These are phyloP conservation scores for Pterocarpus santalinus DNA, from an alignment of 306 rosid species.

Conservation along the genomic window DNA sequence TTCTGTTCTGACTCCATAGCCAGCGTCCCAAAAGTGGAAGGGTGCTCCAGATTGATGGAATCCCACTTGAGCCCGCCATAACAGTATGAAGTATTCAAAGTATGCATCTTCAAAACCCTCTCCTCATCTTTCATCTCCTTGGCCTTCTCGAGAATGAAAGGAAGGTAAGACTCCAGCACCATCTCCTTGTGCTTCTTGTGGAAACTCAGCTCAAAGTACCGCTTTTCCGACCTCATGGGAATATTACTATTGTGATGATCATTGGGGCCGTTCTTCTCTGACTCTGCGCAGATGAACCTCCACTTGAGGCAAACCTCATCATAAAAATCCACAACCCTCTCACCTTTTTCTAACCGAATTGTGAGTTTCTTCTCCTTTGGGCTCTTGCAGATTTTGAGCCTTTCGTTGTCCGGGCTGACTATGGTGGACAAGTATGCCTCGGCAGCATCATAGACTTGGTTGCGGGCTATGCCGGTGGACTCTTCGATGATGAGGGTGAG, in stretches of 20 bases:
- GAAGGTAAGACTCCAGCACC: conserved; percentile 58
- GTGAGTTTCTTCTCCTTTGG: conserved; percentile 69
- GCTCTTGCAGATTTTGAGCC: conserved; percentile 67
- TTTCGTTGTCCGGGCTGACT: conserved; percentile 59
- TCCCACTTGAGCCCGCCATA: conserved; percentile 67
- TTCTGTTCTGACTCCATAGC: conserved; percentile 76
- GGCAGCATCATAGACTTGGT: conserved; percentile 82
- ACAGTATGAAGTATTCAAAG: conserved; percentile 51
- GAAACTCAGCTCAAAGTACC: conserved; percentile 70
- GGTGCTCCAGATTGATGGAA: conserved; percentile 81
- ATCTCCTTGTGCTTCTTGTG: conserved; percentile 57
- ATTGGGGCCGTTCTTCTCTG: conserved; percentile 48
- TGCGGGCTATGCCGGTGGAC: conserved; percentile 58
- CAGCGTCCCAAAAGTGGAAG: conserved; percentile 79
- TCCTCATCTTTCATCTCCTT: conserved; percentile 56
- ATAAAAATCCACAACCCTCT: conserved; percentile 58
- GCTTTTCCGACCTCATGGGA: conserved; percentile 54
- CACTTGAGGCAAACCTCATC: conserved; percentile 59
- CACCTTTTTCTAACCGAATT: conserved; percentile 71
- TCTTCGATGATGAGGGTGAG: conserved; percentile 87
- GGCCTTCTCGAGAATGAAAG: conserved; percentile 63
- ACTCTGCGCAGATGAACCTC: conserved; percentile 57
- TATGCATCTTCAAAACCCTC: conserved; percentile 72
- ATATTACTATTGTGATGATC: conserved; percentile 23
- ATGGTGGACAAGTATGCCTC: conserved; percentile 68